These are phyloP conservation scores for Avena eriantha DNA, from an alignment of 176 grass and related monocot genomes.

Conservation along the genomic window DNA sequence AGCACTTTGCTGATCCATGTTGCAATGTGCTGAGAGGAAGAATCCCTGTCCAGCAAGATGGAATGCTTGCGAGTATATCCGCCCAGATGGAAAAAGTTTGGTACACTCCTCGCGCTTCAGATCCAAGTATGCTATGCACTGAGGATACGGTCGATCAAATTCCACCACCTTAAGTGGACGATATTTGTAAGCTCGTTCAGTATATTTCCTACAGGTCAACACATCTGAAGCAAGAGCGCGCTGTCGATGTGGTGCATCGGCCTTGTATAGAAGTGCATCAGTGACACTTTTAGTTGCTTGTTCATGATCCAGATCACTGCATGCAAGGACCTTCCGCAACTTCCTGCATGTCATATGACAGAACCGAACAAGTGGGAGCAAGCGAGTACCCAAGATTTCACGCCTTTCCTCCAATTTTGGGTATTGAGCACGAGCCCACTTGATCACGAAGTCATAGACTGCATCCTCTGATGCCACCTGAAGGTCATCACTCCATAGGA, in stretches of 20 bases:
- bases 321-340: constrained; percentile 82
- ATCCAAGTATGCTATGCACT: constrained; percentile 93
- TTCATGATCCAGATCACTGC: constrained; percentile 80
- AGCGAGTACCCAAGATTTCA: constrained; percentile 71
- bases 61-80: constrained; percentile 94
- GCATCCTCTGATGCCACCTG: constrained; percentile 97
- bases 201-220: constrained; percentile 51
- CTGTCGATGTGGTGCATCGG: constrained; percentile 79
- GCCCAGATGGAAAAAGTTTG: constrained; percentile 78
- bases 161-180: constrained; percentile 95
- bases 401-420: constrained; percentile 83
- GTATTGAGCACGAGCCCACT: constrained; percentile 82
- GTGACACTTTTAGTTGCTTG: constrained; percentile 71
- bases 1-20: constrained; percentile 78
- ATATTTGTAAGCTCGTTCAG: constrained; percentile 93
- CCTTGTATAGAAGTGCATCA: constrained; percentile 90
- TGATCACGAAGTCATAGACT: constrained; percentile 89
- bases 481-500: constrained; percentile 82
- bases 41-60: constrained; percentile 93
- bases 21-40: constrained; percentile 96
- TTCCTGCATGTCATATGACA: constrained; percentile 91
- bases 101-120: constrained; percentile 84
- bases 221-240: constrained; percentile 73
- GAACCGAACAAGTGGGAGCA: constrained; percentile 75
- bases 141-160: constrained; percentile 79